Percentiles rank a stretch among this genome's conserved stretches.
These are phyloP conservation scores for Cinnamomum chago DNA, from an alignment of 164 flowering plant species.

Conservation along the genomic window DNA sequence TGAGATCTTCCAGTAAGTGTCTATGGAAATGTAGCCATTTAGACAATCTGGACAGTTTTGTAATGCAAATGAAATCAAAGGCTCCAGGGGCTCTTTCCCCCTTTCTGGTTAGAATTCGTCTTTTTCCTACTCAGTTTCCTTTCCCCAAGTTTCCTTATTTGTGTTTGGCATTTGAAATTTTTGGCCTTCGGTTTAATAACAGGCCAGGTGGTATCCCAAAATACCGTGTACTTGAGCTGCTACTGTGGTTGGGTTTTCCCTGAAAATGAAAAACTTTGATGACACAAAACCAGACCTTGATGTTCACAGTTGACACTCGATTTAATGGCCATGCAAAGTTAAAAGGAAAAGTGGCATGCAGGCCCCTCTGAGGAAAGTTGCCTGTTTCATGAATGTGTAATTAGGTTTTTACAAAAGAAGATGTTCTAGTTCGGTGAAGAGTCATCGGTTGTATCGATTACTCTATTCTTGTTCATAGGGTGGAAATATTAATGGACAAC, in stretches of 20 bases:
- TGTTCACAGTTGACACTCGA: not conserved
- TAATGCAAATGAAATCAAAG: not conserved
- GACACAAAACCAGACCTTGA: not conserved
- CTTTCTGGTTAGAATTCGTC: not conserved
- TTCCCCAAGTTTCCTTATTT: not conserved
- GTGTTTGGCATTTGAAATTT: not conserved
- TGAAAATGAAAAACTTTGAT: not conserved
- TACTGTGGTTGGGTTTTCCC: not conserved
- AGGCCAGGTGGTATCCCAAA: not conserved
- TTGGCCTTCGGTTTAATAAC: not conserved
- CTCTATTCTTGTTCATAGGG: not conserved
- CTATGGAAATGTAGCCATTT: not conserved
- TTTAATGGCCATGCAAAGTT: not conserved
- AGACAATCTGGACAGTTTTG: not conserved
- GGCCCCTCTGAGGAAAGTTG: not conserved
- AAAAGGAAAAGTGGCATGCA: not conserved
- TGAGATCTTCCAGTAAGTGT: not conserved
- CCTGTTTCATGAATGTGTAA: not conserved
- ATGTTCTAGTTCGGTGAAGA: not conserved
- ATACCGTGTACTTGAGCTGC: not conserved
- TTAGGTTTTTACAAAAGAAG: not conserved
- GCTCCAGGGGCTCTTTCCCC: not conserved
- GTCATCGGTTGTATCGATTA: not conserved
- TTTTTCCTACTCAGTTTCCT: not conserved
- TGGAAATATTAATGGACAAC: not conserved